These are phyloP conservation scores for Hibiscus syriacus DNA, from an alignment of 345 rosid genomes.

Conservation along the genomic window DNA sequence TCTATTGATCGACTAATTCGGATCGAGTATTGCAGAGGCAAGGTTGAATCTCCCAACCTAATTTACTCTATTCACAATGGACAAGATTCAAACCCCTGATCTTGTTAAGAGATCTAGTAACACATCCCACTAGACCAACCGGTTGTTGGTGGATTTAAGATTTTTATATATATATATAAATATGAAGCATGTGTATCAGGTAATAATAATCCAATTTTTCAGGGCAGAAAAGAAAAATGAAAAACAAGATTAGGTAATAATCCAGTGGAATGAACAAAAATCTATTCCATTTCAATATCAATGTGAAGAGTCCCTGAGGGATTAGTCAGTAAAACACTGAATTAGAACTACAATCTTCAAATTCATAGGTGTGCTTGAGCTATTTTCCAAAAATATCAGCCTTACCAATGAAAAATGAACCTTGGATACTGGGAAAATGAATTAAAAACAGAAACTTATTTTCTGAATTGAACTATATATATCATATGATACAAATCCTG, in stretches of 20 bases:
- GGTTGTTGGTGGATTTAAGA: no score
- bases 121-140: no score
- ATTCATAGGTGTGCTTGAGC: constrained; percentile 38
- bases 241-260: background rate
- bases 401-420: constrained; percentile 32
- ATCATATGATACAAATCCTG: constrained; percentile 65
- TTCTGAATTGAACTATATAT: constrained; percentile 48
- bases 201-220: no score
- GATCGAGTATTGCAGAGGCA: no score
- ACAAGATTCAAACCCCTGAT: no score
- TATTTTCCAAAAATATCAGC: constrained; percentile 52
- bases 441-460: constrained; percentile 33
- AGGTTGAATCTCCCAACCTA: no score
- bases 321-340: constrained; percentile 19
- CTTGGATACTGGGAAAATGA: no score
- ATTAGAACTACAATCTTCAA: constrained; percentile 32
- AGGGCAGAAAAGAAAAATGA: background rate
- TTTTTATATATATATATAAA: no score
- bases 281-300: constrained; percentile 7
- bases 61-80: no score
- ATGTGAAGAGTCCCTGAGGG: constrained; percentile 1
- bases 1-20: no score
- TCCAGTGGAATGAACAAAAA: background rate
- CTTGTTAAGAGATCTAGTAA: no score
- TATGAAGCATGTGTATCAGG: no score